Evolutionary conservation across 139 green algal genomes (phyloP), one percentile per base, ranked within the genome.

Genomic region (Chlamydomonas sp.): DNA sequence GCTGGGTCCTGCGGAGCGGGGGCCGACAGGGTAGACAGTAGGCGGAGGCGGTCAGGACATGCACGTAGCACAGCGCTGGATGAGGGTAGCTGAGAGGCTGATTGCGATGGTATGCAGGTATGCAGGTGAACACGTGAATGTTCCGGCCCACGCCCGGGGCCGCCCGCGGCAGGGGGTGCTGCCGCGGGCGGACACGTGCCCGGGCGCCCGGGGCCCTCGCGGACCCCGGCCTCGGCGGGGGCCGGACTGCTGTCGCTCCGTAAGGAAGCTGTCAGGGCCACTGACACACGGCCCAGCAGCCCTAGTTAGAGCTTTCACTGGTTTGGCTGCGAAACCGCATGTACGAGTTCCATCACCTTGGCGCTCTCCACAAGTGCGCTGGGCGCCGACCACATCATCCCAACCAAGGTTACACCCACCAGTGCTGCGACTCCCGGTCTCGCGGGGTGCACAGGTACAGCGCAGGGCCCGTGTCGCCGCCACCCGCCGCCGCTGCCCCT

Each of bases 371-470:
- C n/a, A n/a, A n/a, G n/a, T n/a, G n/a, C n/a, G n/a, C n/a, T n/a
- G n/a, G n/a, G n/a, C n/a, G n/a, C n/a, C n/a, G n/a, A n/a, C n/a
- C n/a, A n/a, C n/a, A n/a, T n/a, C n/a, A n/a, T n/a, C n/a, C n/a
- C n/a, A n/a, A n/a, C n/a, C n/a, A n/a, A n/a, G n/a, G n/a, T n/a
- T n/a, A 64, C 63, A 67, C 92, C 86, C 85, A 95, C 92, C 92
- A 95, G 83, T 91, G 82, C 31, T 63, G 80, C 57, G 79, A 90
- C 3, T 77, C 62, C 4, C 87, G 74, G 82, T 97, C 94, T 9
- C 81, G 80, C 0, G 94, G 90, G 1, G 90, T 96, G 79, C 68
- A 80, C 0, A 97, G 63, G 76, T 90, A 95, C 82, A 97, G 78
- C 1, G 91, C 90, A 1, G 94, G 91, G 9, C 78, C 17, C 59